A percentile compares a stretch with the other conserved stretches of the same genome.
Conservation (phyloP, 2,329 filamentous ascomycete species). For the Huntiella abstrusa region DNA sequence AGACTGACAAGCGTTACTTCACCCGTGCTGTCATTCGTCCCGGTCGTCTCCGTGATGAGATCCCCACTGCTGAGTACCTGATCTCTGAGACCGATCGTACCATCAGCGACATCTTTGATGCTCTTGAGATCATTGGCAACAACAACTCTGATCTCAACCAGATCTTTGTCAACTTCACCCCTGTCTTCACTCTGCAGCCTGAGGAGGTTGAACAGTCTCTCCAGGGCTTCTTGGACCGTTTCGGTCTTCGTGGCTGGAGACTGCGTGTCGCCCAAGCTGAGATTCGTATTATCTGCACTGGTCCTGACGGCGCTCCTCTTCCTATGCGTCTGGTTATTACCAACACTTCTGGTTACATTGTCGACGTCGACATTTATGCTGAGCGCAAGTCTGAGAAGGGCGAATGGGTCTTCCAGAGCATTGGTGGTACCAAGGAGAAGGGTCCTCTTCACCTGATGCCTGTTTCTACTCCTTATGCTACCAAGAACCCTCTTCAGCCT, state of each 20-base stretch:
- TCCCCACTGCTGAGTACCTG: slow-evolving; percentile 94
- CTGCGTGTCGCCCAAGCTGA: slow-evolving; percentile 93
- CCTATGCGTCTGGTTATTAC: slow-evolving; percentile 91
- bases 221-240: slow-evolving; percentile 88
- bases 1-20: slow-evolving; percentile 97
- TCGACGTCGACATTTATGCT: slow-evolving; percentile 92
- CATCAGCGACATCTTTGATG: slow-evolving; percentile 95
- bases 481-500: slow-evolving; percentile 95
- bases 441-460: slow-evolving; percentile 87
- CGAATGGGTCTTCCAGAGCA: slow-evolving; percentile 96
- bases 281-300: slow-evolving; percentile 95
- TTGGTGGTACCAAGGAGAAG: slow-evolving; percentile 86
- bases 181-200: slow-evolving; percentile 82
- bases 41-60: slow-evolving; percentile 86
- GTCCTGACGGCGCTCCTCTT: slow-evolving; percentile 64
- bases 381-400: slow-evolving; percentile 97
- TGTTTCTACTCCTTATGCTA: slow-evolving; percentile 82
- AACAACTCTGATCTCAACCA: slow-evolving; percentile 99
- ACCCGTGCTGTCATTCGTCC: slow-evolving; percentile 88
- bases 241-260: slow-evolving; percentile 86
- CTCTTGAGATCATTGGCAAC: slow-evolving; percentile 94
- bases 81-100: slow-evolving; percentile 92
- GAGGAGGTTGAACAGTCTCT: slow-evolving; percentile 82
- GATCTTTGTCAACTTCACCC: slow-evolving; percentile 99
- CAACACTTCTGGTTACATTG: slow-evolving; percentile 95